These are phyloP conservation scores for Xylariaceae sp. DNA, from an alignment of 2,329 filamentous ascomycete species.

Conservation along the genomic window DNA sequence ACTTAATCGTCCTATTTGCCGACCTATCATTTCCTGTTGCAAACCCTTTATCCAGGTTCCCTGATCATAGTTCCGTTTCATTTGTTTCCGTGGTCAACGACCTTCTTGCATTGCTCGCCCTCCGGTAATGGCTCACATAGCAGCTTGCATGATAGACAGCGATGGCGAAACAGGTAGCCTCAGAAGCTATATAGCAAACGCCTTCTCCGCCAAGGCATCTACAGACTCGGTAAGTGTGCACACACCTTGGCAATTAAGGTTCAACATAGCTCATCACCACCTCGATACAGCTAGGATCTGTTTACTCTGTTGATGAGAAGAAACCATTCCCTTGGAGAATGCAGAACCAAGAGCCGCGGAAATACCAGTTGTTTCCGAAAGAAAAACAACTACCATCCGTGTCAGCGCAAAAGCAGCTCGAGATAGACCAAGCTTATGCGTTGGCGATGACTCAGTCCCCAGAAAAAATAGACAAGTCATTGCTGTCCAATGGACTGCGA, in stretches of 20 bases:
- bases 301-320: constrained; percentile 41
- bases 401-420: constrained; percentile 42
- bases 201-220: constrained; percentile 42
- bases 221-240: constrained; percentile 41
- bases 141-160: constrained; percentile 51
- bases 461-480: constrained; percentile 40
- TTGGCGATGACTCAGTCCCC: constrained; percentile 37
- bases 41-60: constrained; percentile 26
- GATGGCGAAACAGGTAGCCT: constrained; percentile 37
- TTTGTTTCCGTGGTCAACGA: constrained; percentile 20
- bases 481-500: constrained; percentile 40
- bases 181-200: constrained; percentile 49
- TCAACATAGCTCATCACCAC: constrained; percentile 26
- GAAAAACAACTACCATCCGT: constrained; percentile 43
- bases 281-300: constrained; percentile 26
- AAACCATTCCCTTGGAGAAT: constrained; percentile 53
- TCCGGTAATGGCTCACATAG: constrained; percentile 58
- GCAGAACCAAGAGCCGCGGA: constrained; percentile 51
- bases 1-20: constrained; percentile 23
- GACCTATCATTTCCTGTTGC: constrained; percentile 27
- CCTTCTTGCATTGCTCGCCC: constrained; percentile 26
- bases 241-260: constrained; percentile 8
- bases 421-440: constrained; percentile 46
- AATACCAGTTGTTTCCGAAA: constrained; percentile 59
- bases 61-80: constrained; percentile 28